Conservation (phyloP, 495 filamentous ascomycete genomes). For the Usnea hakonensis region DNA sequence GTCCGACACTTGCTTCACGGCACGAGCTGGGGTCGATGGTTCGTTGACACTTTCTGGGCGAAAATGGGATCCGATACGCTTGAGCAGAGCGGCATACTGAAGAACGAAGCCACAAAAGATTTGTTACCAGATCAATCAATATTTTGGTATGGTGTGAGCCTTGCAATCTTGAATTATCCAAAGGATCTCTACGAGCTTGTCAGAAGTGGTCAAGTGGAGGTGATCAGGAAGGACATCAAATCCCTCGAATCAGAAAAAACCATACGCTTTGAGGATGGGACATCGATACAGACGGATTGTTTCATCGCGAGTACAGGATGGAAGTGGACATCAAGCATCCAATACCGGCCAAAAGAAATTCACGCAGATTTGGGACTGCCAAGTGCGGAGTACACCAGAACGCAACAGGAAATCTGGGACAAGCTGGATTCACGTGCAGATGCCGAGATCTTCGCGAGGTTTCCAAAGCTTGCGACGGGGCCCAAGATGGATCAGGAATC, state of each 20-base stretch:
- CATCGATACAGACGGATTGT: constrained; percentile 48
- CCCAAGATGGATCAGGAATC: neutral
- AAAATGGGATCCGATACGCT: constrained; percentile 39
- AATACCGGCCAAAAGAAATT: constrained; percentile 50
- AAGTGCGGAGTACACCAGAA: constrained; percentile 3
- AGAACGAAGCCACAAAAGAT: constrained; percentile 55
- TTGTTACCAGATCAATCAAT: constrained; percentile 55
- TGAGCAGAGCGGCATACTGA: constrained; percentile 48
- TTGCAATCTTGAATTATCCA: constrained; percentile 64
- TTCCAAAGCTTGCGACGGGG: constrained; percentile 37
- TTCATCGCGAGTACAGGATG: constrained; percentile 67
- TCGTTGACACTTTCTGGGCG: constrained; percentile 62
- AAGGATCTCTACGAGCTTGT: constrained; percentile 58
- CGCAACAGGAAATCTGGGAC: constrained; percentile 17
- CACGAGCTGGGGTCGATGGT: constrained; percentile 56
- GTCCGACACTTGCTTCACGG: constrained; percentile 55
- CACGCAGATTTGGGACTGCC: constrained; percentile 32
- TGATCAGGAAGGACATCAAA: constrained; percentile 54
- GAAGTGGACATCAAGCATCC: constrained; percentile 54
- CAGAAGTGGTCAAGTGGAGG: constrained; percentile 46
- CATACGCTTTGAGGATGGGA: constrained; percentile 51
- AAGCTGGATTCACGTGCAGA: constrained; percentile 43
- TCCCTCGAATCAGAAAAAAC: constrained; percentile 36
- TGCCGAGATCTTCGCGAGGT: constrained; percentile 55
- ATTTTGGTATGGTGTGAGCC: constrained; percentile 55